These are phyloP conservation scores for Globisporangium polare DNA, from an alignment of 352 stramenopile genomes.

Conservation along the genomic window DNA sequence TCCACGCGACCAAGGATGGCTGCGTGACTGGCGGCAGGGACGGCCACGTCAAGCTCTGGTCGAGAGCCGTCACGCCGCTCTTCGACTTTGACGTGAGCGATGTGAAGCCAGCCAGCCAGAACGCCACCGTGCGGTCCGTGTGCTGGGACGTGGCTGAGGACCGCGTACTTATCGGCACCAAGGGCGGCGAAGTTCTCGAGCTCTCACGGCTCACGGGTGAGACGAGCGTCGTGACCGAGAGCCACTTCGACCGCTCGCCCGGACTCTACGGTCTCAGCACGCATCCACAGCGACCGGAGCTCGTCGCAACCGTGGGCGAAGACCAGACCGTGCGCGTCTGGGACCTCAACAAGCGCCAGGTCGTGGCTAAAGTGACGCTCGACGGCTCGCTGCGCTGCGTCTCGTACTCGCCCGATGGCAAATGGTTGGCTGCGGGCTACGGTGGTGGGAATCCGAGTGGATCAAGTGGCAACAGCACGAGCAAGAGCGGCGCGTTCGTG, in stretches of 20 bases:
- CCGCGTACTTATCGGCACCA: constrained; percentile 63
- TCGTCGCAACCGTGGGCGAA: constrained; percentile 66
- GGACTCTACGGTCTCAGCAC: constrained; percentile 46
- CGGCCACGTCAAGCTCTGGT: constrained; percentile 74
- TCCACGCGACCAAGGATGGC: constrained; percentile 50
- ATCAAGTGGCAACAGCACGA: constrained; percentile 10
- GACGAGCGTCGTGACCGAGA: constrained; percentile 62
- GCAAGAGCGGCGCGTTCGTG: constrained; percentile 48
- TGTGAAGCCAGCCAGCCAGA: constrained; percentile 44
- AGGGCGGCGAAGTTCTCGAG: constrained; percentile 62
- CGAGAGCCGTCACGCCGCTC: constrained; percentile 36
- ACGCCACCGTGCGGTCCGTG: constrained; percentile 45
- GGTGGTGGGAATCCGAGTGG: constrained; percentile 20
- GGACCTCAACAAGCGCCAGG: constrained; percentile 47
- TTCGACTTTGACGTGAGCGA: constrained; percentile 61
- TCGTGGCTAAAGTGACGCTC: constrained; percentile 53
- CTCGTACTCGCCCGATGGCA: constrained; percentile 60
- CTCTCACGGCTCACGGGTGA: constrained; percentile 59
- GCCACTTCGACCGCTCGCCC: constrained; percentile 38
- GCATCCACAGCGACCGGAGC: constrained; percentile 41
- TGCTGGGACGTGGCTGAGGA: constrained; percentile 70
- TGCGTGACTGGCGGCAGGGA: constrained; percentile 60
- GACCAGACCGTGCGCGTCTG: constrained; percentile 70
- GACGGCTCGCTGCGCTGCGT: constrained; percentile 57
- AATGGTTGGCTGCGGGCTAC: constrained; percentile 64